Percentiles rank a stretch among this genome's conserved stretches.
Evolutionary conservation across 2,329 filamentous ascomycete species (phyloP).

Genomic region (Ophiostoma novo-ulmi): DNA sequence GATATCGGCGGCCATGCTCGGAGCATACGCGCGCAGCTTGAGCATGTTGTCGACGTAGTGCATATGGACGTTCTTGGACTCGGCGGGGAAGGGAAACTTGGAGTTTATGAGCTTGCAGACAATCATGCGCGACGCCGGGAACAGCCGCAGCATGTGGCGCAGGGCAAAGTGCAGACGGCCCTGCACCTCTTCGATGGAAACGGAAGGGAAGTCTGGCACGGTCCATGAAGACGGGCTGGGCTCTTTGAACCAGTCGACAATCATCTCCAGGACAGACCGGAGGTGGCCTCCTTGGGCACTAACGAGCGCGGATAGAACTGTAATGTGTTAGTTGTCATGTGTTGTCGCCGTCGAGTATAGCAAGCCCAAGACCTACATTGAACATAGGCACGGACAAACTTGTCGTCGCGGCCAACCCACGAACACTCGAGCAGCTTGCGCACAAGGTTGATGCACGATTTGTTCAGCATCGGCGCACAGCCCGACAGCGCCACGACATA

Average conservation of each 20-base stretch:
- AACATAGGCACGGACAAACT: slow-evolving; percentile 60
- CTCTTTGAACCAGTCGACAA: slow-evolving; percentile 70
- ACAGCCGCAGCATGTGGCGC: slow-evolving; percentile 69
- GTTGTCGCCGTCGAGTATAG: background rate
- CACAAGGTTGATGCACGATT: slow-evolving; percentile 55
- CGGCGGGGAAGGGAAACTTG: slow-evolving; percentile 72
- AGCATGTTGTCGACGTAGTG: slow-evolving; percentile 86
- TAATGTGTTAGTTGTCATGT: slow-evolving; percentile 35
- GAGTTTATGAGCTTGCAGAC: slow-evolving; percentile 61
- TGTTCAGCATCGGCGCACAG: slow-evolving; percentile 56
- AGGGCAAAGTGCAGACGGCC: slow-evolving; percentile 70
- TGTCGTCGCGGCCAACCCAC: slow-evolving; percentile 60
- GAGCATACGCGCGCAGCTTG: slow-evolving; percentile 68
- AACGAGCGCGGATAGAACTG: slow-evolving; percentile 66
- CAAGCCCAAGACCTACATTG: slow-evolving; percentile 23
- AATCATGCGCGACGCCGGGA: slow-evolving; percentile 70
- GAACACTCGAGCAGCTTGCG: slow-evolving; percentile 54
- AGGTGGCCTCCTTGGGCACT: slow-evolving; percentile 74
- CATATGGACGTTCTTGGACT: slow-evolving; percentile 72
- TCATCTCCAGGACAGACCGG: slow-evolving; percentile 45
- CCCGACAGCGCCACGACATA: slow-evolving; percentile 60
- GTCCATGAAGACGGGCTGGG: slow-evolving; percentile 43
- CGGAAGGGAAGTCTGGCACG: slow-evolving; percentile 50
- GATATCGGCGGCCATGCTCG: slow-evolving; percentile 72
- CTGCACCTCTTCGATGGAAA: slow-evolving; percentile 62